These are phyloP conservation scores for Tilletia setariae DNA, from an alignment of 1,284 basidiomycete species.

Conservation along the genomic window DNA sequence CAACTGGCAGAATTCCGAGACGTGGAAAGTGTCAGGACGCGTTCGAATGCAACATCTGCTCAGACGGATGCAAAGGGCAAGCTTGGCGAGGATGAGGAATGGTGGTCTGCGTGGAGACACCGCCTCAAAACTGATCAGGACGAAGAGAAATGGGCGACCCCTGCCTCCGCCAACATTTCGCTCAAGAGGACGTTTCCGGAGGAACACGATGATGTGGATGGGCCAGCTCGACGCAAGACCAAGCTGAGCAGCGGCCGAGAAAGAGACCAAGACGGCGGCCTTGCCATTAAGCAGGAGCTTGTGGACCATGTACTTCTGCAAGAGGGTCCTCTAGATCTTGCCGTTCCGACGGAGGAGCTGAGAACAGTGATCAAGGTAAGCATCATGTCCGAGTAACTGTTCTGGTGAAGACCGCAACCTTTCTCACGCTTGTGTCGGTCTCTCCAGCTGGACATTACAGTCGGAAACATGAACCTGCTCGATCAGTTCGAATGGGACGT, in stretches of 20 bases:
- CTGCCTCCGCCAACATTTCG: too few relatives aligned
- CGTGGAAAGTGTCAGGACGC: slow-evolving; percentile 57
- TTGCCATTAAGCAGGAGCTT: background rate
- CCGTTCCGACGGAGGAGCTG: background rate
- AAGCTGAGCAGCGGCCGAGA: too few relatives aligned
- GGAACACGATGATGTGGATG: too few relatives aligned
- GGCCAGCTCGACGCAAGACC: too few relatives aligned
- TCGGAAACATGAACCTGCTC: slow-evolving; percentile 85
- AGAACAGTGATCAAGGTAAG: slow-evolving; percentile 16
- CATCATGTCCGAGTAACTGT: background rate
- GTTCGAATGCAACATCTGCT: slow-evolving; percentile 23
- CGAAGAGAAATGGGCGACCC: background rate
- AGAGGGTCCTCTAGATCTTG: background rate
- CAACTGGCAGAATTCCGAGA: slow-evolving; percentile 66
- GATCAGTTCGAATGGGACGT: slow-evolving; percentile 99
- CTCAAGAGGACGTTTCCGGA: too few relatives aligned
- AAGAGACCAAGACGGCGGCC: too few relatives aligned
- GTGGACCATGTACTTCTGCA: background rate
- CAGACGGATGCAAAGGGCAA: slow-evolving; percentile 16
- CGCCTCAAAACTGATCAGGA: background rate
- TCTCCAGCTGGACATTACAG: slow-evolving; percentile 83
- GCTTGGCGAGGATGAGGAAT: slow-evolving; percentile 7
- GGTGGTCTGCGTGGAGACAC: slow-evolving; percentile 25
- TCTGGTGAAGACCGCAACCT: too few relatives aligned
- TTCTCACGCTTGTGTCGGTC: background rate